Evolutionary conservation across 1,284 basidiomycete genomes (phyloP), one percentile per base, ranked within the genome.

Genomic region (Filobasidium uniguttulatum): DNA sequence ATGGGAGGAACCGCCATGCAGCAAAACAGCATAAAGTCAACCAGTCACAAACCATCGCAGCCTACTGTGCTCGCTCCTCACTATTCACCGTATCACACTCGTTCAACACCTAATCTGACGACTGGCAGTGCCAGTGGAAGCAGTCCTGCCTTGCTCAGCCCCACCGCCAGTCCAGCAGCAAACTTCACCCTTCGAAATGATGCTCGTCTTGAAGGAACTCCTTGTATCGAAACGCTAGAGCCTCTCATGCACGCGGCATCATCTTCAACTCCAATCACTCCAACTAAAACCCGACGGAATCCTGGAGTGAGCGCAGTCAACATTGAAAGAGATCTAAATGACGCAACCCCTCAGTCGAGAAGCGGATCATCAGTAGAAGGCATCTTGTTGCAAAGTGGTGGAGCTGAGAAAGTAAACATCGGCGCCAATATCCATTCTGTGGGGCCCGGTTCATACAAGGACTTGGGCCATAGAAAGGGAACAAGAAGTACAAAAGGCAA

Each of bases 401-500:
- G 31, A 25, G 31, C 17, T 40, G 31, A 35, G 15, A 25, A 5
- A 19, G 30, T 17, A n/a, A 41, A 30, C 44, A 35, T 15, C 40
- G 38, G 7, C 20, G 50, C n/a, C 3, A 43, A 43, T 23, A 38
- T 30, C 34, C 23, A 15, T 49, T 22, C 9, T 43, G 30, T 29
- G 41, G 35, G 47, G 38, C n/a, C 44, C 47, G 19, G 38, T 40
- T 34, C n/a, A 40, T 23, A 48, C 36, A 26, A 43, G 40, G 26
- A 43, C 12, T 38, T 17, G n/a, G 20, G 36, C 23, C 6, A 7
- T 26, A 19, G 36, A 19, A 22, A n/a, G n/a, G n/a, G n/a, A n/a
- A n/a, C n/a, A n/a, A 44, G 41, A 28, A 44, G 29, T n/a, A 26
- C 25, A 20, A 69, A 63, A 53, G 59, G 53, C 5, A 60, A 58